Evolutionary conservation across 2,329 filamentous ascomycete genomes (phyloP), one percentile per base, ranked within the genome.

Genomic region (Canariomyces notabilis): DNA sequence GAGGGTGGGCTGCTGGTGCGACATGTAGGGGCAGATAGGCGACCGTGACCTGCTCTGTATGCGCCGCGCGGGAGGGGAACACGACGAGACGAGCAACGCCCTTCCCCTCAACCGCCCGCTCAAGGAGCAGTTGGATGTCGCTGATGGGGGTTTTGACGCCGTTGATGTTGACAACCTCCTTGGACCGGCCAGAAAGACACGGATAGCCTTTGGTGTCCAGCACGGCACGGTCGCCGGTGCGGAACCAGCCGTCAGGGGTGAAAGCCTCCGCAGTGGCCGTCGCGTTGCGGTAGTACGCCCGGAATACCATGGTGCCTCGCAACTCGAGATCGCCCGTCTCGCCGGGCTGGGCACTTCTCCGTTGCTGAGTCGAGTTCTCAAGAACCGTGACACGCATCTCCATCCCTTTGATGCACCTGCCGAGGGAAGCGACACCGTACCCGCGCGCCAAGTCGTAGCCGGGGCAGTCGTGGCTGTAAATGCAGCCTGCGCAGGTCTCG

Each of bases 241-340:
- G 51, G 46, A 72, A 72, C 68, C 69, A 73, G 2, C 65, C 64
- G 51, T 71, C 66, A 0, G 72, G 64, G 1, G 75, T 80, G 42
- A 83, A 69, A 0, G 76, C 76, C 22, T 79, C 73, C 12, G 54
- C 59, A 0, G 82, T 86, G 1, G 77, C 80, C 37, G 72, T 65
- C 0, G 70, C 67, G 42, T 82, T 80, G 38, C 70, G 69, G 73
- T 78, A 83, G 58, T 87, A 86, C 2, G 75, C 74, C 46, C 76
- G 73, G 69, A 85, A 85, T 7, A 87, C 68, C 36, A 81, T 79
- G 0, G 73, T 72, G 2, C 73, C 79, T 4, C 70, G 69, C 0
- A 84, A 65, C 69, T 78, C 79, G 14, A 85, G 67, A 57, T 82
- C 74, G 1, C 82, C 81, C 5, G 68, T 60, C n/a, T 63, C 55